phyloP scores from a whole-genome alignment of 2,329 filamentous ascomycete genomes.

The Aspergillus versicolor region DNA sequence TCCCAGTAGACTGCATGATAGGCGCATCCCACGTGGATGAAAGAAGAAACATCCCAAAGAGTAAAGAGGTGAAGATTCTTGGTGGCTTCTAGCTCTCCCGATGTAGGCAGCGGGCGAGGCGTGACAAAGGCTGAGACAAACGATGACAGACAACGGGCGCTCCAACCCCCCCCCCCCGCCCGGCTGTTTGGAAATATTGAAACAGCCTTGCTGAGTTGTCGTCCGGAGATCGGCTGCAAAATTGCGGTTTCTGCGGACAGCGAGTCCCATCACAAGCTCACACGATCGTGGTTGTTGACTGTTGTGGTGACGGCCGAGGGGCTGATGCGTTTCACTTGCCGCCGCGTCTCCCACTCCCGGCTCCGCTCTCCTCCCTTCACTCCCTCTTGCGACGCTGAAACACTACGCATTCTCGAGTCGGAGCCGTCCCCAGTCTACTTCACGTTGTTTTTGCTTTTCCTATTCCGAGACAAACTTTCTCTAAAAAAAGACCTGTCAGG shows the following conservation, averaged over 20 bases:
- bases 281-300: slow-evolving; percentile 5
- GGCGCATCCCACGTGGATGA: not conserved
- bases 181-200: too few relatives aligned
- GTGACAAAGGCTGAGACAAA: not conserved
- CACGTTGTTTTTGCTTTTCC: slow-evolving; percentile 4
- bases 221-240: not conserved
- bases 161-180: too few relatives aligned
- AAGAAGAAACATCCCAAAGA: not conserved
- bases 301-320: not conserved
- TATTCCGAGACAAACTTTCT: not conserved
- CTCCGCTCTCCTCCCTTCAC: not conserved
- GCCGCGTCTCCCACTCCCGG: slow-evolving; percentile 11
- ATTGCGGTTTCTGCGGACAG: not conserved
- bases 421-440: not conserved
- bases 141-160: too few relatives aligned
- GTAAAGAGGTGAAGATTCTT: not conserved
- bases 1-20: not conserved
- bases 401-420: not conserved
- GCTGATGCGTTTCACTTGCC: slow-evolving; percentile 17
- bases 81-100: slow-evolving; percentile 14
- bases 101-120: not conserved
- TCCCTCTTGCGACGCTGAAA: not conserved
- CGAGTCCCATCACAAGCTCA: not conserved
- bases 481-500: slow-evolving; percentile 12
- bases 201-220: not conserved